Conservation (phyloP, 1,139 yeast species). For the Lodderomyces beijingensis region DNA sequence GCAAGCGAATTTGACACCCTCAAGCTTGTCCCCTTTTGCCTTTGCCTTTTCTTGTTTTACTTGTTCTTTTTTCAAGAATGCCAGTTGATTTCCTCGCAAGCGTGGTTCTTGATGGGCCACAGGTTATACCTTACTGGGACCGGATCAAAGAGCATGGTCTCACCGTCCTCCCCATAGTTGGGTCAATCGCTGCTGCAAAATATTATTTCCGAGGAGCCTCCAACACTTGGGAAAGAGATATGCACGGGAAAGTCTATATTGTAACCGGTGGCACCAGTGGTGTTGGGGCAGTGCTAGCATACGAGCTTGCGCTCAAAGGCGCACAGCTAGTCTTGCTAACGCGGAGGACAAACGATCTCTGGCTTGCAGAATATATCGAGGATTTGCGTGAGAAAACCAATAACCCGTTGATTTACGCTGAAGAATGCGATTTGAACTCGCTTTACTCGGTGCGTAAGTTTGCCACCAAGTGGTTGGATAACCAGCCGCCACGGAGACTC, state of each 20-base stretch:
- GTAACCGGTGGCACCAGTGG: slow-evolving; percentile 87
- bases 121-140: slow-evolving; percentile 65
- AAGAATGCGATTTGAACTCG: slow-evolving; percentile 75
- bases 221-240: slow-evolving; percentile 87
- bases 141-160: slow-evolving; percentile 55
- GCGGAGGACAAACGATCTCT: slow-evolving; percentile 58
- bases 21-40: no score
- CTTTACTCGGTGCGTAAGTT: slow-evolving; percentile 78
- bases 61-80: slow-evolving; percentile 39
- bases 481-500: slow-evolving; percentile 80
- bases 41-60: no score
- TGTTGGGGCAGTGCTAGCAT: slow-evolving; percentile 71
- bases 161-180: slow-evolving; percentile 32
- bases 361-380: slow-evolving; percentile 77
- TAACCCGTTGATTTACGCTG: slow-evolving; percentile 80
- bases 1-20: no score
- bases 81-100: slow-evolving; percentile 76
- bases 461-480: slow-evolving; percentile 93
- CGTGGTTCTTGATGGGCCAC: slow-evolving; percentile 65
- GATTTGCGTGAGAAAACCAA: slow-evolving; percentile 67
- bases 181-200: slow-evolving; percentile 45
- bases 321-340: slow-evolving; percentile 82
- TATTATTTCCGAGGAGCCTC: slow-evolving; percentile 71
- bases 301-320: slow-evolving; percentile 72
- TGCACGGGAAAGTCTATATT: slow-evolving; percentile 86